Conservation (phyloP, 164 flowering plant species). For the Piper betle region DNA sequence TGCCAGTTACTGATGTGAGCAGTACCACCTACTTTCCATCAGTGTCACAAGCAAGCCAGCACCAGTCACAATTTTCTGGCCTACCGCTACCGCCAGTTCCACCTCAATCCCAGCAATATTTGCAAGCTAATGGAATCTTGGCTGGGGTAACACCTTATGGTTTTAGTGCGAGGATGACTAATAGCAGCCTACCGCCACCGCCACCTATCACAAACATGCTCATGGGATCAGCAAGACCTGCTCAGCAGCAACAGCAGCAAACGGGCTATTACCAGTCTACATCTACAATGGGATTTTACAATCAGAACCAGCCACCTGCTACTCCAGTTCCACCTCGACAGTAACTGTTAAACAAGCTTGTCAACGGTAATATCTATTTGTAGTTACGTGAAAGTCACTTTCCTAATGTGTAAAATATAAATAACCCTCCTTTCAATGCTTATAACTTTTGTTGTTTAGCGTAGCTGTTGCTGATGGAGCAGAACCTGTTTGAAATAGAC, state of each 20-base stretch:
- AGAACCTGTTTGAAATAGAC: background rate
- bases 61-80: conserved; percentile 24
- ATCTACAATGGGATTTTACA: conserved; percentile 50
- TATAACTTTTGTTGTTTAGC: background rate
- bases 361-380: background rate
- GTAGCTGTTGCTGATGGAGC: background rate
- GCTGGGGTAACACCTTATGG: conserved; percentile 42
- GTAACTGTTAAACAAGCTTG: background rate
- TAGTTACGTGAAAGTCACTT: background rate
- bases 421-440: background rate
- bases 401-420: conserved; percentile 7
- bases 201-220: conserved; percentile 43
- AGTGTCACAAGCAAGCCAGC: conserved; percentile 25
- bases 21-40: conserved; percentile 22
- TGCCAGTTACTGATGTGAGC: conserved; percentile 28
- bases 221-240: conserved; percentile 38
- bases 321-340: conserved; percentile 43
- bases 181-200: conserved; percentile 36
- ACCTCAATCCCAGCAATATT: conserved; percentile 30
- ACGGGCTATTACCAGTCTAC: conserved; percentile 16
- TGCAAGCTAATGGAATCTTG: conserved; percentile 38
- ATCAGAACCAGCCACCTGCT: conserved; percentile 40
- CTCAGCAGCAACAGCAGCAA: conserved; percentile 22
- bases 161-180: conserved; percentile 9
- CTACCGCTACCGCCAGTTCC: conserved; percentile 26